These are phyloP conservation scores for Zygoascus tannicola DNA, from an alignment of 805 yeast genomes.

Conservation along the genomic window DNA sequence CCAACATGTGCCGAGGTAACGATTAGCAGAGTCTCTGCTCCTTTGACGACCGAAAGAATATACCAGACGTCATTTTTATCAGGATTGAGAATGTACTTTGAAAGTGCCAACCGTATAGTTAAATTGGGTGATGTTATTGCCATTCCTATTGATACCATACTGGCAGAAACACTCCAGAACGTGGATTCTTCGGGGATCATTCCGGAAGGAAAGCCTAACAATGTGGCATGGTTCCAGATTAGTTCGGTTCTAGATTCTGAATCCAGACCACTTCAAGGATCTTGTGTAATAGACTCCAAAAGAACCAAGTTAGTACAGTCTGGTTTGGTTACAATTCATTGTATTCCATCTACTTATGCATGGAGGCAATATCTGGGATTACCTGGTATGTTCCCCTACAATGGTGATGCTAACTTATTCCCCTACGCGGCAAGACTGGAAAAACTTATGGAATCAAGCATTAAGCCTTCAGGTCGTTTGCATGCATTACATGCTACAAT, in stretches of 20 bases:
- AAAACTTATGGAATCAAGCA: constrained; percentile 45
- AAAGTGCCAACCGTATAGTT: constrained; percentile 48
- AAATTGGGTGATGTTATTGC: constrained; percentile 63
- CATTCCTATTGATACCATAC: constrained; percentile 59
- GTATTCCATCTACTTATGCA: constrained; percentile 23
- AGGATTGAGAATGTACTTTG: constrained; percentile 55
- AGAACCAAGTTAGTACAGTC: constrained; percentile 62
- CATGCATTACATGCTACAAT: constrained; percentile 53
- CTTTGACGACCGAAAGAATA: constrained; percentile 54
- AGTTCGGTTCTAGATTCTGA: constrained; percentile 33
- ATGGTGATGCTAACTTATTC: constrained; percentile 37
- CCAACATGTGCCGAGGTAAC: constrained; percentile 48
- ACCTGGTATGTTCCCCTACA: constrained; percentile 23
- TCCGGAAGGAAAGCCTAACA: constrained; percentile 57
- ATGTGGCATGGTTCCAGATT: constrained; percentile 79
- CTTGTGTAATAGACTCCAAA: constrained; percentile 52
- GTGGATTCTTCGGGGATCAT: constrained; percentile 25
- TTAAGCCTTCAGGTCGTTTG: constrained; percentile 24
- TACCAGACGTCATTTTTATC: constrained; percentile 53
- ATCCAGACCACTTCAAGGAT: constrained; percentile 4
- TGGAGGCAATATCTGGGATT: constrained; percentile 38
- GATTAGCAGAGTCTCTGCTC: constrained; percentile 59
- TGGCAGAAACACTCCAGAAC: constrained; percentile 47
- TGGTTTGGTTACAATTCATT: constrained; percentile 39
- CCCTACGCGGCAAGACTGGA: constrained; percentile 42